phyloP scores from a whole-genome alignment of 306 rosid genomes.

The Pterocarpus macrocarpus region DNA sequence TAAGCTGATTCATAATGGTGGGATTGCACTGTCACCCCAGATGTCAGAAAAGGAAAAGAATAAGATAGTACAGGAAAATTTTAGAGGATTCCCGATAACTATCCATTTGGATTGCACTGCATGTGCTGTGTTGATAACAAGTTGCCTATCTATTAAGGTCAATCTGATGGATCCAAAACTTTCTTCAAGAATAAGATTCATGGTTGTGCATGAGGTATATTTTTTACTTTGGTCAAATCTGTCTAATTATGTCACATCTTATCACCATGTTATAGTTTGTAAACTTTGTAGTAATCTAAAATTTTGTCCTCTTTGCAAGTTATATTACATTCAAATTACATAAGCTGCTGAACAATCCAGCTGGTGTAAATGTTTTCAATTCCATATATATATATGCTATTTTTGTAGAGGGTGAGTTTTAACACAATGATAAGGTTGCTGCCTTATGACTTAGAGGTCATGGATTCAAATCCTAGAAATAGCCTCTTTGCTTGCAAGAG shows the following conservation, averaged over 20 bases:
- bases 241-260: slow-evolving; percentile 25
- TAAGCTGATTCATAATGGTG: slow-evolving; percentile 40
- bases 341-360: no score
- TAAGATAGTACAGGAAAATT: slow-evolving; percentile 38
- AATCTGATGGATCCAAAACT: slow-evolving; percentile 44
- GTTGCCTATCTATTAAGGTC: slow-evolving; percentile 46
- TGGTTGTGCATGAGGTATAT: slow-evolving; percentile 40
- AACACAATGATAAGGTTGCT: no score
- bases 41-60: slow-evolving; percentile 37
- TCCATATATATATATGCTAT: no score
- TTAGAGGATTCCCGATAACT: slow-evolving; percentile 45
- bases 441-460: no score
- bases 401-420: no score
- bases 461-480: no score
- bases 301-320: no score
- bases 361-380: no score
- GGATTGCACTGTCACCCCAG: background rate
- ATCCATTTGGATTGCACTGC: slow-evolving; percentile 39
- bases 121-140: slow-evolving; percentile 27
- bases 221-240: slow-evolving; percentile 13
- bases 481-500: no score
- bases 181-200: slow-evolving; percentile 58
- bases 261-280: slow-evolving; percentile 6
- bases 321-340: no score
- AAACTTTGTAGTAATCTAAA: background rate